Conservation (phyloP, 2,329 filamentous ascomycete species). For the Colletotrichum sp. region DNA sequence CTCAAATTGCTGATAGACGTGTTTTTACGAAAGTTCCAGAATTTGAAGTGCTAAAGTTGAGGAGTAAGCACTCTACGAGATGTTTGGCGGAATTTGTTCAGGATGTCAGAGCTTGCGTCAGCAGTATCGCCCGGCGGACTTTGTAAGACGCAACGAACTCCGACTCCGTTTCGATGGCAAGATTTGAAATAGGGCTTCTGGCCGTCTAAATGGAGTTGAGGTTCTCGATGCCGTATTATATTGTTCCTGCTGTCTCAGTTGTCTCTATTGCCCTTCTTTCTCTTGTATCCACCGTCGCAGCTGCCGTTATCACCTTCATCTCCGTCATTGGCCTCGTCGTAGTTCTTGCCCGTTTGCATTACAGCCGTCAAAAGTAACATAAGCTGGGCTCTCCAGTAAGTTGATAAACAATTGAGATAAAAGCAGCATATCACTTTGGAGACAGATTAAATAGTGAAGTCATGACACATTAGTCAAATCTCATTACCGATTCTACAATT, state of each 20-base stretch:
- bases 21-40: too few relatives aligned
- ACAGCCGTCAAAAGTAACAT: not conserved
- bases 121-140: not conserved
- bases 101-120: not conserved
- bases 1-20: too few relatives aligned
- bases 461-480: not conserved
- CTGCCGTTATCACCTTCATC: not conserved
- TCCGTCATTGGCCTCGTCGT: not conserved
- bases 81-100: fast-evolving
- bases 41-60: not conserved
- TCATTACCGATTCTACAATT: not conserved
- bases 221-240: not conserved
- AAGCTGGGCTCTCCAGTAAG: fast-evolving
- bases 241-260: not conserved
- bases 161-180: not conserved
- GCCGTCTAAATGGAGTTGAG: not conserved
- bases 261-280: too few relatives aligned
- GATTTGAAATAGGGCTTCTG: not conserved
- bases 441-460: fast-evolving
- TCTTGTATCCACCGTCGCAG: too few relatives aligned
- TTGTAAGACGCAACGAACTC: not conserved
- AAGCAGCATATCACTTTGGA: not conserved
- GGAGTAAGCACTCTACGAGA: not conserved
- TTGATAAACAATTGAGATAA: fast-evolving
- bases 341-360: fast-evolving